Evolutionary conservation across 2,329 filamentous ascomycete species (phyloP).

Genomic region (Hymenoscyphus scutula): DNA sequence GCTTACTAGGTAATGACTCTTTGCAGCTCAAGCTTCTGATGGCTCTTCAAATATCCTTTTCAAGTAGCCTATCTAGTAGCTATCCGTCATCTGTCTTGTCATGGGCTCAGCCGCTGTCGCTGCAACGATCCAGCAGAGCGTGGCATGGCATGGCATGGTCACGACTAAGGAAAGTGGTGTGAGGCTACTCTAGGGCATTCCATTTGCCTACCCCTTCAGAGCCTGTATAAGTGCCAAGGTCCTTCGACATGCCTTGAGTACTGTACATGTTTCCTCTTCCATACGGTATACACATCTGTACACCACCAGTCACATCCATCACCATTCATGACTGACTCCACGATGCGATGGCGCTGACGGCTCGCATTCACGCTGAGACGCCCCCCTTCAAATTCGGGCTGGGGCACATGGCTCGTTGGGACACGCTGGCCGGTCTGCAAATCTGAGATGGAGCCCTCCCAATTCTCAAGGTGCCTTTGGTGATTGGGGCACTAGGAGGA

Average conservation of each 20-base stretch:
- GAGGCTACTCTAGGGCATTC: background rate
- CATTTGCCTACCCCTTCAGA: background rate
- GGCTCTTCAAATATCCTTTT: background rate
- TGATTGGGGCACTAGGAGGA: background rate
- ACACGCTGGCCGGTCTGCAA: background rate
- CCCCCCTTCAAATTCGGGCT: background rate
- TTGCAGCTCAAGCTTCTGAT: background rate
- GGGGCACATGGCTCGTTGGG: constrained; percentile 1
- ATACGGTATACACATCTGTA: background rate
- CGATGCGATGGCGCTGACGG: background rate
- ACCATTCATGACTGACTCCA: background rate
- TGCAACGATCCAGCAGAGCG: background rate
- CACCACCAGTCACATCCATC: background rate
- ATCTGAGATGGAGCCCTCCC: background rate
- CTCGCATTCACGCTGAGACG: background rate
- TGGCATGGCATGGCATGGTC: background rate
- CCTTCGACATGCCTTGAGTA: background rate
- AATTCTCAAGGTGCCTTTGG: background rate
- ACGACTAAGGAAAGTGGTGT: background rate
- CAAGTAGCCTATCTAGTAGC: background rate
- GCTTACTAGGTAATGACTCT: background rate
- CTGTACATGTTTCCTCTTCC: too few species aligned
- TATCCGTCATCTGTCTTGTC: background rate
- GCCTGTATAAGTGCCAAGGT: background rate
- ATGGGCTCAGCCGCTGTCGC: background rate